Base-by-base conservation (phyloP, 2,329 filamentous ascomycete species). In the Biscogniauxia marginata region DNA sequence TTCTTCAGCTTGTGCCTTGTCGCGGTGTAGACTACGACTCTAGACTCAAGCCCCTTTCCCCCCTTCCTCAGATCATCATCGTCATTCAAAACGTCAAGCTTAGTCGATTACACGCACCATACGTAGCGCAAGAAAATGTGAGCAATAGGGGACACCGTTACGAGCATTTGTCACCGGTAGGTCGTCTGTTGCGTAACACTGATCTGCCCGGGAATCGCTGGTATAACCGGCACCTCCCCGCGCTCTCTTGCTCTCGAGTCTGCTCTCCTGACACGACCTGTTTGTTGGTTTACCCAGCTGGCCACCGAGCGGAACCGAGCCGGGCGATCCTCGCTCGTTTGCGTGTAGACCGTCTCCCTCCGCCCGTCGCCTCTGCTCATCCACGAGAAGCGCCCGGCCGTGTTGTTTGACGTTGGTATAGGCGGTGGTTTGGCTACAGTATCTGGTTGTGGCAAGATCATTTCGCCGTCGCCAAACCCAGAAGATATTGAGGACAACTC, bases 271-370 rank as follows among this genome's bases (percentile, higher is more conserved):
- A 84, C 68, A 2, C 83, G 77, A 2, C 79, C 79, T 7, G 79
- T 80, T 69, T 88, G 85, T 66, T 88, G 84, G 61, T 80, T 79
- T 1, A 89, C 85, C 86, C 86, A 89, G 24, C 83, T 86, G 54
- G 76, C 78, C 54, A 88, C 76, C 6, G 76, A 79, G 34, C 83
- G 78, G 68, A 86, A 88, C 4, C 80, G 78, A 13, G 82, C 75
- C 4, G 82, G 78, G 46, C 72, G 69, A 58, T 86, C 83, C 30
- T 84, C 78, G 50, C 80, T 84, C 3, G 77, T 74, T 50, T 77
- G 73, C 0, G 82, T 84, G 62, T 79, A 83, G 2, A 80, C 70
- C 0, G 81, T 84, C 46, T 84, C 81, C 24, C 81, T 74, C 49
- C 65, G 65, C 24, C 49, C 62, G 24, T 53, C 59, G 34, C 62